Evolutionary conservation across 441 rosid species (phyloP).

Genomic region (Adansonia gregorii): DNA sequence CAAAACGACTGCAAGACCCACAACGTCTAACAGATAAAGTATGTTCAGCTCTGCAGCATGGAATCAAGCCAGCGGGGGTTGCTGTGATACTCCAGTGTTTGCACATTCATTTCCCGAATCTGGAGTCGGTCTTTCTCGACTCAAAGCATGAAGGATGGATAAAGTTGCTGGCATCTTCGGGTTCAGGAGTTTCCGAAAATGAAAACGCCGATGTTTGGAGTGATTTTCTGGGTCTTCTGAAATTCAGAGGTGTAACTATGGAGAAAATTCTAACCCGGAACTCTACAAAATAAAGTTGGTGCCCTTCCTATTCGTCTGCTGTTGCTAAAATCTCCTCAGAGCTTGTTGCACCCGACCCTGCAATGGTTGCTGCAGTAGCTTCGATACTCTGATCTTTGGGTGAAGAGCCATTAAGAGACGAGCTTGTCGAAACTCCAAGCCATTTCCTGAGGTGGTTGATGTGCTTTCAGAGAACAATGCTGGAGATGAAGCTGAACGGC

Average conservation of each 20-base stretch:
- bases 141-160: conserved; percentile 61
- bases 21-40: conserved; percentile 78
- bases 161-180: conserved; percentile 56
- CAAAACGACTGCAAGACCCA: conserved; percentile 84
- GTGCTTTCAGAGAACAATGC: conserved; percentile 66
- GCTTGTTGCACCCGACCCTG: conserved; percentile 42
- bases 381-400: conserved; percentile 72
- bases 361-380: conserved; percentile 66
- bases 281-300: conserved; percentile 54
- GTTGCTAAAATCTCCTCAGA: conserved; percentile 39
- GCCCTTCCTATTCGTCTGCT: conserved; percentile 56
- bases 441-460: conserved; percentile 78
- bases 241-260: conserved; percentile 57
- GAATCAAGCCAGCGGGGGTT: conserved; percentile 84
- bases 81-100: conserved; percentile 83
- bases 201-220: conserved; percentile 61
- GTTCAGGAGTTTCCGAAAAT: conserved; percentile 76
- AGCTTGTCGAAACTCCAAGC: conserved; percentile 74
- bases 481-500: conserved; percentile 62
- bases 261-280: conserved; percentile 37
- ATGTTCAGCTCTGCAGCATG: conserved; percentile 71
- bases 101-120: conserved; percentile 71
- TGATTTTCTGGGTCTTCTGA: conserved; percentile 65
- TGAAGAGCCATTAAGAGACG: conserved; percentile 85
- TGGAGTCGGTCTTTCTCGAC: conserved; percentile 50